Evolutionary conservation across 306 rosid species (phyloP), one percentile per base, ranked within the genome.

Genomic region (Acmispon strigosus): DNA sequence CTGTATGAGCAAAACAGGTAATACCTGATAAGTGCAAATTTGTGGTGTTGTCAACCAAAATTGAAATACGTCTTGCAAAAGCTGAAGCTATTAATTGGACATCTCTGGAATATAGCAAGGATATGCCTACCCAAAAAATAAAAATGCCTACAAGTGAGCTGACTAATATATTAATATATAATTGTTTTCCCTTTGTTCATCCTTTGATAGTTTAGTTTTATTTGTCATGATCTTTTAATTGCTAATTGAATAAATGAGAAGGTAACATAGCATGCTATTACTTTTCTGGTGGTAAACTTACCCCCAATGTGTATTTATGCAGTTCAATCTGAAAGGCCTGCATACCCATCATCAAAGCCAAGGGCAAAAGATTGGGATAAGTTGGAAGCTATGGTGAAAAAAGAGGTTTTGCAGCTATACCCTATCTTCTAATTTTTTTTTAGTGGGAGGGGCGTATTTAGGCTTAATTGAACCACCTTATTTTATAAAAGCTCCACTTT

Each of bases 61-160:
- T 95, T 82, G 99, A 91, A 82, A 84, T 95, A 36, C 90, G 75
- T 70, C 90, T 95, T 49, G 92, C 92, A 39, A 95, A 95, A 81
- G 91, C 90, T 69, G 99, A 91, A 66, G 66, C 64, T 50, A 49
- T 86, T 67, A 69, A 74, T 0, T 95, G 99, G 99, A 27, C 85
- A 36, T 77, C 89, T 81, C 89, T 87, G 41, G 97, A 95, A 78
- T 91, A 75, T 81, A 75, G 84, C 85, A 85, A 85, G 70, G 86
- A 82, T 49, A 19, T 51, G 24, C 76, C 80, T 71, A 82, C 85
- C 37, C 86, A 52, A 47, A 78, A 55, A 59, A 66, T 76, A 57
- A 85, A 8, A 73, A 34, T 34, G 70, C 57, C 81, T 65, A 27
- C 78, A 63, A 81, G 99, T 91, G 65, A 58, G 81, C 20, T 37